Evolutionary conservation across 23 red algal species (phyloP).

Genomic region (Porphyridium purpureum): DNA sequence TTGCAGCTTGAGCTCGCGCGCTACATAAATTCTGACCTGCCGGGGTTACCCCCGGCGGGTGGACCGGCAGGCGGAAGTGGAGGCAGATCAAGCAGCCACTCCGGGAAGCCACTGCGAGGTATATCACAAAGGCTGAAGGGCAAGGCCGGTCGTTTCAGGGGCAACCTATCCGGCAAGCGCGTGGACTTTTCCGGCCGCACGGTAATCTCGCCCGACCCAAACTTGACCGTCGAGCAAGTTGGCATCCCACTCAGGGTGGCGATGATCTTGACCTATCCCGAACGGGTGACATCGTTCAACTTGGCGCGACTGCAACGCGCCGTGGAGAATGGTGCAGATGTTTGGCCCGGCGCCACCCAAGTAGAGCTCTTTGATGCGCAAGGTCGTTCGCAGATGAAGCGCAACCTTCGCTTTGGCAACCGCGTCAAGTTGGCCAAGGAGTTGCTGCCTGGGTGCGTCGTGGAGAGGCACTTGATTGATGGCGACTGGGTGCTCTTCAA

Average conservation of each 20-base stretch:
- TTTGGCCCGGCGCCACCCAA: conserved; percentile 84
- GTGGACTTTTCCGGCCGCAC: conserved; percentile 97
- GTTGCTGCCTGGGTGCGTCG: conserved; percentile 29
- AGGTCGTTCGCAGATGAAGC: too few species aligned
- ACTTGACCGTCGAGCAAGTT: conserved; percentile 79
- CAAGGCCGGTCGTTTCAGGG: conserved; percentile 89
- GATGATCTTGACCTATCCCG: conserved; percentile 86
- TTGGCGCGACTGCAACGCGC: conserved; percentile 36
- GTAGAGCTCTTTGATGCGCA: too few species aligned
- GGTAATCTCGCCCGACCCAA: conserved; percentile 93
- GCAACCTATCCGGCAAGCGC: conserved; percentile 96
- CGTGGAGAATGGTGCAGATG: conserved; percentile 76
- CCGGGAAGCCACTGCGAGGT: conserved; percentile 45
- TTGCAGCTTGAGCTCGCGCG: conserved; percentile 93
- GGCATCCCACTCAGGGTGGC: conserved; percentile 80
- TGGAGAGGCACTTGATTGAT: conserved; percentile 88
- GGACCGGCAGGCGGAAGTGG: conserved; percentile 51
- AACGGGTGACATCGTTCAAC: conserved; percentile 83
- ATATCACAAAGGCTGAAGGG: conserved; percentile 94
- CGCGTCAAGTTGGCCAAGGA: conserved; percentile 53
- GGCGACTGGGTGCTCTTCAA: conserved; percentile 95
- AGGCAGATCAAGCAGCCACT: too few species aligned
- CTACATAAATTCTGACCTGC: conserved; percentile 91
- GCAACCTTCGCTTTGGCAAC: conserved; percentile 72
- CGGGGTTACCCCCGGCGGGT: conserved; percentile 42